Percentiles rank a stretch among this genome's conserved stretches.
phyloP scores from a whole-genome alignment of 495 filamentous ascomycete species.

The Neurospora sp. region DNA sequence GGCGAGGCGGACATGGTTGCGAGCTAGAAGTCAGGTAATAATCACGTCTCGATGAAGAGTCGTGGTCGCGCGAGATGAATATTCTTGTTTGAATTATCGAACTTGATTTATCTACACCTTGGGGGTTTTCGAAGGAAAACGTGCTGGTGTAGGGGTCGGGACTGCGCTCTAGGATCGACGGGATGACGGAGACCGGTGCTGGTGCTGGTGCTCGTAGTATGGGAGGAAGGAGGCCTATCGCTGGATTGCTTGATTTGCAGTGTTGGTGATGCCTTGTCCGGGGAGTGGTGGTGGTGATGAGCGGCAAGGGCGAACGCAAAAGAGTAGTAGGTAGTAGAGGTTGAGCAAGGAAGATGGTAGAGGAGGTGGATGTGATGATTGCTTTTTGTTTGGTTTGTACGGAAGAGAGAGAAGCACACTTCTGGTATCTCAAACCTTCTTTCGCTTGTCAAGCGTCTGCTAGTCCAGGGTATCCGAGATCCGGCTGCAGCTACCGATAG shows the following conservation, averaged over 20 bases:
- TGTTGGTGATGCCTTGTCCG: slow-evolving; percentile 1
- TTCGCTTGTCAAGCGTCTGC: slow-evolving; percentile 18
- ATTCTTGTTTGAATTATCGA: slow-evolving; percentile 41
- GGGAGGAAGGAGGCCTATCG: background rate
- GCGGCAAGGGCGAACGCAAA: slow-evolving; percentile 5
- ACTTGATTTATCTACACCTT: slow-evolving; percentile 66
- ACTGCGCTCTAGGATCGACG: background rate
- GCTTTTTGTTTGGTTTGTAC: background rate
- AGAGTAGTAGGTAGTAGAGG: slow-evolving; percentile 1
- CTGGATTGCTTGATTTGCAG: background rate
- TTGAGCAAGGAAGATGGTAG: background rate
- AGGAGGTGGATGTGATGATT: background rate
- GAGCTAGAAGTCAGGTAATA: slow-evolving; percentile 14
- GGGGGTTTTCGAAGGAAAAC: slow-evolving; percentile 76
- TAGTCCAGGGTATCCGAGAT: background rate
- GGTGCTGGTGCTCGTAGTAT: slow-evolving; percentile 4
- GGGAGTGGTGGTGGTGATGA: slow-evolving; percentile 4
- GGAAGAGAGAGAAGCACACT: slow-evolving; percentile 16
- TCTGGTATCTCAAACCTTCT: slow-evolving; percentile 26
- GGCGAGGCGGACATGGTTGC: slow-evolving; percentile 44
- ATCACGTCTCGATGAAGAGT: slow-evolving; percentile 19
- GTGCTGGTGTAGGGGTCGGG: slow-evolving; percentile 57
- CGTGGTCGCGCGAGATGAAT: slow-evolving; percentile 14
- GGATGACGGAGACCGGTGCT: slow-evolving; percentile 13
- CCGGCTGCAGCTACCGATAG: background rate